Percentiles rank a stretch among this genome's conserved stretches.
phyloP scores from a whole-genome alignment of 345 rosid species.

The Linum tenue region DNA sequence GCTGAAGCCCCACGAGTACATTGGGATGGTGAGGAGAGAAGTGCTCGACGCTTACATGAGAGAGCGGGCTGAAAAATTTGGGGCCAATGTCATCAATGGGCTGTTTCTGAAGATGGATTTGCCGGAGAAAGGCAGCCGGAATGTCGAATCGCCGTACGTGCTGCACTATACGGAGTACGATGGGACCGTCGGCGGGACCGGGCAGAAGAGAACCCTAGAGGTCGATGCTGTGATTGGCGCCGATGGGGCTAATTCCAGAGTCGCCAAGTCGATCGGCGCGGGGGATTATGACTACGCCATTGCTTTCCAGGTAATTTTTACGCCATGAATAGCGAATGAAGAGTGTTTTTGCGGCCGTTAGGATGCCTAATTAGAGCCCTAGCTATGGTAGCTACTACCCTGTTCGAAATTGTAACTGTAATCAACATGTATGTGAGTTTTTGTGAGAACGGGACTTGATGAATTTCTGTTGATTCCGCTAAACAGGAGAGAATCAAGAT shows the following conservation, averaged over 20 bases:
- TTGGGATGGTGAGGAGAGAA: conserved; percentile 92
- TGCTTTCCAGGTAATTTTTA: conserved; percentile 66
- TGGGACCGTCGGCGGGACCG: conserved; percentile 51
- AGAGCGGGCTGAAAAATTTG: conserved; percentile 61
- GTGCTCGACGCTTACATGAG: conserved; percentile 67
- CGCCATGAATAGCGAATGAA: not conserved
- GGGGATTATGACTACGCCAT: conserved; percentile 95
- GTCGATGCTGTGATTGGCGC: conserved; percentile 95
- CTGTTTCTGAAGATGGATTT: conserved; percentile 80
- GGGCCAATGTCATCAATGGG: conserved; percentile 74
- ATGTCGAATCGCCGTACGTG: conserved; percentile 35
- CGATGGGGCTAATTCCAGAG: conserved; percentile 91
- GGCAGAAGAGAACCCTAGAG: conserved; percentile 65
- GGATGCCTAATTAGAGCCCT: too few species aligned
- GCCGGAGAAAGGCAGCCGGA: conserved; percentile 34
- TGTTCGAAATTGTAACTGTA: too few species aligned
- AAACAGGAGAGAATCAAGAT: conserved; percentile 75
- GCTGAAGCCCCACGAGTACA: conserved; percentile 93
- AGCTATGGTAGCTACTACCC: too few species aligned
- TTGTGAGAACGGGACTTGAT: not conserved
- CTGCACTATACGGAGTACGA: conserved; percentile 83
- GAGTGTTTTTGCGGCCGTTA: too few species aligned
- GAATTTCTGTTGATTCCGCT: not conserved
- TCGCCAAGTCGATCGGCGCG: conserved; percentile 79
- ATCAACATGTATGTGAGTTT: not conserved